Evolutionary conservation across 352 stramenopile genomes (phyloP).

Genomic region (Pythium apleroticum): DNA sequence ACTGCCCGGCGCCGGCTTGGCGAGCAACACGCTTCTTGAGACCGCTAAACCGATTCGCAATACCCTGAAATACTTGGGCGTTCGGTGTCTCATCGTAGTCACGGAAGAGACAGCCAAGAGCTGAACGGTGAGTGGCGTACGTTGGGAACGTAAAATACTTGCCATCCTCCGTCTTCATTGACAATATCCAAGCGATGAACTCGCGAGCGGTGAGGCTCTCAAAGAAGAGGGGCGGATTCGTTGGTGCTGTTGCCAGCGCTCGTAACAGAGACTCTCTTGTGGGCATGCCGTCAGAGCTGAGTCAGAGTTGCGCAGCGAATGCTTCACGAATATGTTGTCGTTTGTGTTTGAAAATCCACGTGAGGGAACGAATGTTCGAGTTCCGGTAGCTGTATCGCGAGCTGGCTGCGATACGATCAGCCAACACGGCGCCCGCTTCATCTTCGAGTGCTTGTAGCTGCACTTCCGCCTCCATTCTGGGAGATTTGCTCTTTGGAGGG

Average conservation of each 20-base stretch:
- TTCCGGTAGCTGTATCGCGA: neutral
- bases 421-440: neutral
- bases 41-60: constrained; percentile 15
- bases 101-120: constrained; percentile 11
- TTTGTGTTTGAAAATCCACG: neutral
- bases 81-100: constrained; percentile 6
- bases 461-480: neutral
- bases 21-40: constrained; percentile 8
- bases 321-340: neutral
- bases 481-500: neutral
- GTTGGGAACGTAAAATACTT: constrained; percentile 21
- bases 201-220: constrained; percentile 9
- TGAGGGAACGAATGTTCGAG: neutral
- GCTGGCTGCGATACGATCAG: neutral
- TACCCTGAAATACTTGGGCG: neutral
- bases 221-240: constrained; percentile 18
- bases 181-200: constrained; percentile 23
- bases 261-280: neutral
- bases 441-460: neutral
- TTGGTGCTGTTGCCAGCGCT: neutral
- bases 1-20: neutral
- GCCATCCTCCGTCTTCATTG: constrained; percentile 18
- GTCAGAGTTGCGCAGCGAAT: neutral
- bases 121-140: constrained; percentile 18
- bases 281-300: neutral